A percentile compares a stretch with the other conserved stretches of the same genome.
phyloP scores from a whole-genome alignment of 768 basidiomycete species.

The Daedaleopsis sinensis region DNA sequence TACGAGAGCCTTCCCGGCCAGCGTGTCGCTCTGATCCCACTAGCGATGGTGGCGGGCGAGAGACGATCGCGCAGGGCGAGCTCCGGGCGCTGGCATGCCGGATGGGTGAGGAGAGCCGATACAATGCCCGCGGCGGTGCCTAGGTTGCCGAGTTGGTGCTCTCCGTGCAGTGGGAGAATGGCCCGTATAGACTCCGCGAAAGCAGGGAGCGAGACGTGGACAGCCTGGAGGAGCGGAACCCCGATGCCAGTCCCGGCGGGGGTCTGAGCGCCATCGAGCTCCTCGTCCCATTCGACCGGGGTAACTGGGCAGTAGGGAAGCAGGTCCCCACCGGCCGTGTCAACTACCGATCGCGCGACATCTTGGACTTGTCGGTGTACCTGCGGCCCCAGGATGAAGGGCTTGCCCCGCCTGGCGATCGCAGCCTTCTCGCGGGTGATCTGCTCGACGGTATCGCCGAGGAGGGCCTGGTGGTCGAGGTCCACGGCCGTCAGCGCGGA shows the following conservation, averaged over 20 bases:
- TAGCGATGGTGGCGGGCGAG: constrained; percentile 48
- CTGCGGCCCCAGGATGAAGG: constrained; percentile 72
- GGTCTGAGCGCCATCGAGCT: constrained; percentile 38
- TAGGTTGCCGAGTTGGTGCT: constrained; percentile 88
- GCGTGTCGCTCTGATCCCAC: constrained; percentile 58
- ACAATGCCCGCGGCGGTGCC: constrained; percentile 80
- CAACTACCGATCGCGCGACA: constrained; percentile 47
- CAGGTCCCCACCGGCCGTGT: constrained; percentile 42
- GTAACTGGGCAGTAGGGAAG: constrained; percentile 35
- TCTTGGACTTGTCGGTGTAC: constrained; percentile 49
- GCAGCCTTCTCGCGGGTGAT: constrained; percentile 86
- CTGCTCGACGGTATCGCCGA: constrained; percentile 72
- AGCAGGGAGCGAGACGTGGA: constrained; percentile 46
- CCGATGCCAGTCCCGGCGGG: constrained; percentile 3
- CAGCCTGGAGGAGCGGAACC: constrained; percentile 42
- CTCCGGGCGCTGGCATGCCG: constrained; percentile 52
- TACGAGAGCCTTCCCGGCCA: constrained; percentile 92
- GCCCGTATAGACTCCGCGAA: constrained; percentile 50
- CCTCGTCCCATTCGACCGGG: constrained; percentile 37
- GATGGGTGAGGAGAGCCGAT: constrained; percentile 52
- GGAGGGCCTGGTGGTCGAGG: constrained; percentile 90
- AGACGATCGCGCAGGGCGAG: constrained; percentile 43
- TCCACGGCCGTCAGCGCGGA: constrained; percentile 89
- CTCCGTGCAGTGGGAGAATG: constrained; percentile 70
- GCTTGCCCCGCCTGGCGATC: constrained; percentile 65